These are phyloP conservation scores for Phytophthora podocarpi DNA, from an alignment of 352 stramenopile species.

Conservation along the genomic window DNA sequence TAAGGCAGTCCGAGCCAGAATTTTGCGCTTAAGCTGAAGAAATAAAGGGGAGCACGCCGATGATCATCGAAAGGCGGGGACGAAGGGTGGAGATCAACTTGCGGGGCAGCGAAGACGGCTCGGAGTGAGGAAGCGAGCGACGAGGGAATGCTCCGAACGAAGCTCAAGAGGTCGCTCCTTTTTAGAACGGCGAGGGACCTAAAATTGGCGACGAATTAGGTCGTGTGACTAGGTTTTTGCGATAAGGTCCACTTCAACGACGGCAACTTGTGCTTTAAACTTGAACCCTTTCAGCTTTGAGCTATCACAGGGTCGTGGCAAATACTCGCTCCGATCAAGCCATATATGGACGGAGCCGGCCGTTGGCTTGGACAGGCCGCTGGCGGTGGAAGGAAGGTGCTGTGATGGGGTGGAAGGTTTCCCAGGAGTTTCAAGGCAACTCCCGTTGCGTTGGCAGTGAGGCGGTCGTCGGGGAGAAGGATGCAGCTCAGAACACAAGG, in stretches of 20 bases:
- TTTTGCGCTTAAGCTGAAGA: not conserved
- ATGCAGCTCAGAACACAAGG: not conserved
- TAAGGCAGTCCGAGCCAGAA: constrained; percentile 14
- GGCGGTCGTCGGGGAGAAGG: constrained; percentile 7
- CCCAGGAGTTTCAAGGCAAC: constrained; percentile 25
- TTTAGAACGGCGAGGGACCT: constrained; percentile 28
- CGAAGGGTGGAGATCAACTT: constrained; percentile 3
- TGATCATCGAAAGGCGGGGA: constrained; percentile 12
- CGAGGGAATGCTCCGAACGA: constrained; percentile 7
- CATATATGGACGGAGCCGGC: constrained; percentile 17
- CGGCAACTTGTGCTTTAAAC: no score
- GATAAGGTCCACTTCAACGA: constrained; percentile 8
- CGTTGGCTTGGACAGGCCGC: constrained; percentile 21
- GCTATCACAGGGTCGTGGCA: constrained; percentile 3
- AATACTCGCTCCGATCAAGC: not conserved
- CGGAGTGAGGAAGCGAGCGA: constrained; percentile 4
- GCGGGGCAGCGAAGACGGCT: not conserved
- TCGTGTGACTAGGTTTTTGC: constrained; percentile 5
- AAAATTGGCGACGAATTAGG: constrained; percentile 27
- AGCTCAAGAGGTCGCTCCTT: constrained; percentile 28
- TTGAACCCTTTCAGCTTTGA: no score
- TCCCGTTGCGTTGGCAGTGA: not conserved
- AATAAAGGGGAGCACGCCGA: no score
- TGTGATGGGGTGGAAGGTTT: constrained; percentile 27
- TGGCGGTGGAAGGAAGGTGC: not conserved